phyloP scores from a whole-genome alignment of 805 yeast genomes.

The Candida boleticola region DNA sequence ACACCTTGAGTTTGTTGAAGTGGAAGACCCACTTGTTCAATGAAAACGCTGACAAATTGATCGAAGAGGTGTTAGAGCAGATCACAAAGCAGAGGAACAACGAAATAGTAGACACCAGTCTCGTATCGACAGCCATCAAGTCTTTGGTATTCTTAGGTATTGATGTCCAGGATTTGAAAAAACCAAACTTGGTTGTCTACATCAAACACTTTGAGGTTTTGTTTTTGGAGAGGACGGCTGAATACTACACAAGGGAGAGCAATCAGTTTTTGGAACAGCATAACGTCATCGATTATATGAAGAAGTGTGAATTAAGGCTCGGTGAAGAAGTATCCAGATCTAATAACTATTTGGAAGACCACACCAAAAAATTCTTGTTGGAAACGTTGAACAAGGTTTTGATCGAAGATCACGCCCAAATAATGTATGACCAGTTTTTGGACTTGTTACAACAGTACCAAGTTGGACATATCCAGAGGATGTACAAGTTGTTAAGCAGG shows the following conservation, averaged over 20 bases:
- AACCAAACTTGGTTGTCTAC: slow-evolving; percentile 79
- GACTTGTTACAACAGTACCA: slow-evolving; percentile 71
- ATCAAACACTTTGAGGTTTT: slow-evolving; percentile 74
- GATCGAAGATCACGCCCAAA: slow-evolving; percentile 73
- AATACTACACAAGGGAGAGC: slow-evolving; percentile 70
- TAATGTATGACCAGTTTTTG: slow-evolving; percentile 74
- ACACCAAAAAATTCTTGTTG: slow-evolving; percentile 74
- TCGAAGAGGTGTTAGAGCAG: slow-evolving; percentile 70
- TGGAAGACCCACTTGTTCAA: slow-evolving; percentile 87
- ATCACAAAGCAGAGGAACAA: slow-evolving; percentile 79
- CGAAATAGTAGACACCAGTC: slow-evolving; percentile 63
- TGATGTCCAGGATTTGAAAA: slow-evolving; percentile 85
- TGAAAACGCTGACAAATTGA: slow-evolving; percentile 56
- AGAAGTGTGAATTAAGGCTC: slow-evolving; percentile 77
- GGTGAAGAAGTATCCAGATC: slow-evolving; percentile 81
- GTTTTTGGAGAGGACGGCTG: slow-evolving; percentile 67
- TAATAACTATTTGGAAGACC: slow-evolving; percentile 78
- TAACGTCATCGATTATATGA: slow-evolving; percentile 88
- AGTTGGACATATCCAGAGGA: slow-evolving; percentile 69
- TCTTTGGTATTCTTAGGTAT: slow-evolving; percentile 89
- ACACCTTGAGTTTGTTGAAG: slow-evolving; percentile 78
- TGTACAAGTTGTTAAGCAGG: slow-evolving; percentile 73
- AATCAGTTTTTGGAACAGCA: slow-evolving; percentile 62
- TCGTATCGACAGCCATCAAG: slow-evolving; percentile 70
- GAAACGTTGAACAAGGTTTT: slow-evolving; percentile 73